Evolutionary conservation across 139 green algal species (phyloP).

Genomic region (Dunaliella primolecta): DNA sequence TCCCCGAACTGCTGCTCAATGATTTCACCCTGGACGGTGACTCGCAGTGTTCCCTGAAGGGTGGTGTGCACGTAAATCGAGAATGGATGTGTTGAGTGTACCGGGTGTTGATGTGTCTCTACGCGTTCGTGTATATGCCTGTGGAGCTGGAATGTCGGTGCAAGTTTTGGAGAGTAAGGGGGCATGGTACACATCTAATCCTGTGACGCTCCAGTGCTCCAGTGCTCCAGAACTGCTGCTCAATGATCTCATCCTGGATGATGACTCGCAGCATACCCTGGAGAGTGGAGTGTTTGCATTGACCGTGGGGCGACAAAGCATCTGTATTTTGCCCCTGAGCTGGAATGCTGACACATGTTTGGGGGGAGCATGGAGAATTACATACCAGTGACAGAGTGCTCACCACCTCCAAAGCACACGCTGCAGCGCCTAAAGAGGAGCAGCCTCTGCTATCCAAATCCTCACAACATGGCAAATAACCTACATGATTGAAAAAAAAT

Average conservation of each 20-base stretch:
- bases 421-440: no score
- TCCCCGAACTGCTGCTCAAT: constrained; percentile 94
- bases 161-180: no score
- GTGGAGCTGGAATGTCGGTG: no score
- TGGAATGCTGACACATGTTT: no score
- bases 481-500: no score
- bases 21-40: constrained; percentile 90
- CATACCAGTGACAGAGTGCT: no score
- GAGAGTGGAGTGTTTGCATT: constrained; percentile 46
- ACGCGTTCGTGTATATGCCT: background rate
- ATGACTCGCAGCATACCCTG: constrained; percentile 84
- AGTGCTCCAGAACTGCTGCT: constrained; percentile 95
- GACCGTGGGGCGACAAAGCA: background rate
- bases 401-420: no score
- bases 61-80: constrained; percentile 25
- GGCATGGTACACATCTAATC: no score
- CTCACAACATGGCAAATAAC: no score
- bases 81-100: background rate
- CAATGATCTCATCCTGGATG: constrained; percentile 86
- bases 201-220: no score
- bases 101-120: background rate
- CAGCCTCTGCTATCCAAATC: no score
- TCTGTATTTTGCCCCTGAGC: background rate
- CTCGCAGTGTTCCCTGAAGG: constrained; percentile 72
- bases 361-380: no score